These are phyloP conservation scores for Beauveria sp. DNA, from an alignment of 2,329 filamentous ascomycete species.

Conservation along the genomic window DNA sequence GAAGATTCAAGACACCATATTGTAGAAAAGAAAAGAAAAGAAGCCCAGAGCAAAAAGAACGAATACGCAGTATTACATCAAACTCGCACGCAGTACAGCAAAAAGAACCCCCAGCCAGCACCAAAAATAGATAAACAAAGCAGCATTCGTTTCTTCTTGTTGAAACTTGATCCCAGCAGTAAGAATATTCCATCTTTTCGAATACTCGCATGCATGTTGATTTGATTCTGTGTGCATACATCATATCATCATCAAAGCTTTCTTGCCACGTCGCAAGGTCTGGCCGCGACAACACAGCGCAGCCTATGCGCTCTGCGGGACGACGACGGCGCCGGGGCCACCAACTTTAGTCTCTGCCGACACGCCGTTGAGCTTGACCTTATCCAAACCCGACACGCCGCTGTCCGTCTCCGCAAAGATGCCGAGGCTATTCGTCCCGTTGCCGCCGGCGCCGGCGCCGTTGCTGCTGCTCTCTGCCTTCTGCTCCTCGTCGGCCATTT, in stretches of 20 bases:
- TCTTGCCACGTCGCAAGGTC: neutral
- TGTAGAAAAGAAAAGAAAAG: neutral
- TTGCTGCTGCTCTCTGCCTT: slow-evolving; percentile 10
- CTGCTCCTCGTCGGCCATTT: slow-evolving; percentile 24
- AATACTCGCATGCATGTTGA: neutral
- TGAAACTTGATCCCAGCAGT: neutral
- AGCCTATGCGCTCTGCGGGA: slow-evolving; percentile 25
- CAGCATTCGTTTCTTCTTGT: neutral
- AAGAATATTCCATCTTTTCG: neutral
- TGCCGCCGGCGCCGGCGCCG: slow-evolving; percentile 1
- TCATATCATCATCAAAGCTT: slow-evolving; percentile 2
- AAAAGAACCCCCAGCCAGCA: neutral
- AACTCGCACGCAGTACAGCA: neutral
- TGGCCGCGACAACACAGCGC: slow-evolving; percentile 14
- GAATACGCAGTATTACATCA: neutral
- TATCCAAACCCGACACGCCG: slow-evolving; percentile 35
- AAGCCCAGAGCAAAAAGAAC: neutral
- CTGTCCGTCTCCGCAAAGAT: slow-evolving; percentile 37
- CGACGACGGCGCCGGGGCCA: slow-evolving; percentile 7
- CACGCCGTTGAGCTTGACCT: slow-evolving; percentile 14
- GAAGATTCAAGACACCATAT: neutral
- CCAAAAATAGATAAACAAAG: neutral
- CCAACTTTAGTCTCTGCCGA: slow-evolving; percentile 18
- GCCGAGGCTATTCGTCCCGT: slow-evolving; percentile 29
- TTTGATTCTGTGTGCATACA: neutral